Conservation (phyloP, 2,329 filamentous ascomycete genomes). For the Aureobasidium sp. region DNA sequence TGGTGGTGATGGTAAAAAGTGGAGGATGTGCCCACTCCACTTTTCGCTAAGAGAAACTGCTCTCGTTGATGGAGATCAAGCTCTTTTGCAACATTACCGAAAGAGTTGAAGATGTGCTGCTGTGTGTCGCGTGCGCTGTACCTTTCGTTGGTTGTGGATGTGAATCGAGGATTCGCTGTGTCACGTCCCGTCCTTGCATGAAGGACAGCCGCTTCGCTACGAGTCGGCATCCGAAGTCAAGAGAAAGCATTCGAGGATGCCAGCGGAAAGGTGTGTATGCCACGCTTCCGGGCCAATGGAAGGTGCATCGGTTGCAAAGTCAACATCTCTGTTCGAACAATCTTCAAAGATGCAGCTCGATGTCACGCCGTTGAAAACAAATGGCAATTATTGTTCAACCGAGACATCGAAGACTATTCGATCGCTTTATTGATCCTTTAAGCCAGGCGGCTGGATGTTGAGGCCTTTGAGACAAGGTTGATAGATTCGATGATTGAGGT, state of each 20-base stretch:
- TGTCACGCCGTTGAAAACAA: not conserved
- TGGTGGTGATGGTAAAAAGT: not conserved
- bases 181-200: not conserved
- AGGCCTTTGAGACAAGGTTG: not conserved
- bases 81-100: not conserved
- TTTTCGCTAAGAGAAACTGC: not conserved
- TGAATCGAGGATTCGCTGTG: not conserved
- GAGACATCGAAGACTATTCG: not conserved
- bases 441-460: not conserved
- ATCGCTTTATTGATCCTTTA: slow-evolving; percentile 5
- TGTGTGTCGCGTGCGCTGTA: not conserved
- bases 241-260: not conserved
- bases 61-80: not conserved
- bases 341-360: not conserved
- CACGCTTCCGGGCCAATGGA: not conserved
- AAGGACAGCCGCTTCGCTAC: not conserved
- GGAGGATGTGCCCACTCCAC: slow-evolving; percentile 4
- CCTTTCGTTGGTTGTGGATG: not conserved
- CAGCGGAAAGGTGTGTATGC: not conserved
- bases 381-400: not conserved
- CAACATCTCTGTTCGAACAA: not conserved
- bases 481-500: not conserved
- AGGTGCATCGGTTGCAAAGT: not conserved
- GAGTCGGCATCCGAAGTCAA: not conserved
- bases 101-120: not conserved